Base-by-base conservation (phyloP, 345 rosid genomes). In the Populus euphratica region DNA sequence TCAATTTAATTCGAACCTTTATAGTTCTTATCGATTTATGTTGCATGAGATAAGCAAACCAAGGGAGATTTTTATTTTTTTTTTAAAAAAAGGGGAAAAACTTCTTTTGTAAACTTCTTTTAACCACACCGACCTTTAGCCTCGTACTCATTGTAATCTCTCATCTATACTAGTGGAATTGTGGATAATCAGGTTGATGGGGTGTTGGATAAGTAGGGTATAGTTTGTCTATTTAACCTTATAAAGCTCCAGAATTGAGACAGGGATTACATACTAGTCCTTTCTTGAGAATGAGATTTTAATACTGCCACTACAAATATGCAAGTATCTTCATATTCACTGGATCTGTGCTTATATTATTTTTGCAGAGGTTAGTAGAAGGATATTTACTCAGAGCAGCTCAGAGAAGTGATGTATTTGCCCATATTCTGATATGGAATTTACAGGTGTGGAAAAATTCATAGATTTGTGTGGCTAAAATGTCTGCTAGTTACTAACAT, bases 391-490 rank as follows among this genome's bases (percentile, higher is more conserved):
- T 96, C 43, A 89, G 98, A 89, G 99, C 99, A 71, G 83, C 99
- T 80, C 97, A 96, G 79, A 87, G 95, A 85, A 96, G 98, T 82
- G 97, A 96, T 80, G 84, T 96, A 85, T 96, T 96, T 81, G 94
- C 98, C 73, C 99, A 96, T 83, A 96, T 94, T 85, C 85, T 96
- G 80, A 94, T 96, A 83, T 96, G 99, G 99, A 95, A 91, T 89
- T 83, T 96, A 74, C 97, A 94, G 96, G 99, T 96, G 72, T 50
- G 83, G 67, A 68, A 75, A 63, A 14, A 47, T 63, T 69, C 76
- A 25, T 82, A 62, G 73, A 49, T 47, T 56, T 67, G 56, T 29
- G 2, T 33, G 74, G 80, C 68, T 73, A 50, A 75, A 79, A 61
- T 65, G 66, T 59, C 43, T 81, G 66, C 36, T 66, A 49, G 49